Evolutionary conservation across 441 rosid species (phyloP), one percentile per base, ranked within the genome.

Genomic region (Flueggea neowawraea): DNA sequence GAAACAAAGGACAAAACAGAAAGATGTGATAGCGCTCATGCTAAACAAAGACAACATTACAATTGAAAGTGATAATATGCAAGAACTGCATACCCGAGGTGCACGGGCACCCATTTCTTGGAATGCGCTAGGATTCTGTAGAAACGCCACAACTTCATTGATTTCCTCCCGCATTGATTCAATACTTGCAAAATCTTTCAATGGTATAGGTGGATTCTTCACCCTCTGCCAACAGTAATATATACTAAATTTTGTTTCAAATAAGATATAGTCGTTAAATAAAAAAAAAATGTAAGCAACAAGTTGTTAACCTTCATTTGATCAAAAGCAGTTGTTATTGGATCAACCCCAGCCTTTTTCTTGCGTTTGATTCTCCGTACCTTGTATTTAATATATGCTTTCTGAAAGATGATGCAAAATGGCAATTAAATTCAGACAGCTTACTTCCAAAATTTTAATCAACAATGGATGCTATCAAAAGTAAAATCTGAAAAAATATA

Each of bases 91-190:
- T 85, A 93, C 98, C 78, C 90, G 84, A 73, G 98, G 98, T 58
- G 98, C 97, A 41, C 84, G 85, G 66, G 98, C 98, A 66, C 97
- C 98, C 87, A 93, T 90, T 73, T 93, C 97, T 75, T 93, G 95
- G 68, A 90, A 93, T 67, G 97, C 97, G 69, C 81, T 64, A 54
- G 98, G 98, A 73, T 93, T 93, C 71, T 85, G 92, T 75, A 93
- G 76, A 84, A 93, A 93, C 36, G 98, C 95, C 64, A 93, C 95
- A 51, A 93, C 97, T 79, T 93, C 98, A 69, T 88, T 85, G 75
- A 93, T 93, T 82, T 93, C 98, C 76, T 93, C 97, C 78, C 86
- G 84, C 98, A 90, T 93, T 65, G 97, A 90, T 63, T 93, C 98
- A 67, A 93, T 65, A 77, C 98, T 90, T 67, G 98, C 87, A 80